Conservation (phyloP, 352 stramenopile genomes). For the Phytophthora foliorum region DNA sequence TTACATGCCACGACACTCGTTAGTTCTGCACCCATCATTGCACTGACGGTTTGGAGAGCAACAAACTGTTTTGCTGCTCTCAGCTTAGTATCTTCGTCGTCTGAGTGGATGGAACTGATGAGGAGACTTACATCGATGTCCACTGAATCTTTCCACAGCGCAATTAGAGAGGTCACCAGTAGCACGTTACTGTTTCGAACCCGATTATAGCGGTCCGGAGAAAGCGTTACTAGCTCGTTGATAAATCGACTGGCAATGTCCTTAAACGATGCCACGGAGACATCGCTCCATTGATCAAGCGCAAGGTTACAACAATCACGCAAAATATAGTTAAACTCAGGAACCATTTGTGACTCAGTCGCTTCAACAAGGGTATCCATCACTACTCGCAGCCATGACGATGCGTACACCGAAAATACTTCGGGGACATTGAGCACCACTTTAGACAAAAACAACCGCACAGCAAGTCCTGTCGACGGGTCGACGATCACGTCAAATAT, state of each 20-base stretch:
- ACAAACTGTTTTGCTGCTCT: slow-evolving; percentile 57
- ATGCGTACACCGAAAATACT: slow-evolving; percentile 63
- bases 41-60: slow-evolving; percentile 72
- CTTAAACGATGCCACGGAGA: slow-evolving; percentile 27
- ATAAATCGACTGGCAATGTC: slow-evolving; percentile 57
- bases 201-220: slow-evolving; percentile 55
- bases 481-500: slow-evolving; percentile 63
- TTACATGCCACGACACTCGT: slow-evolving; percentile 38
- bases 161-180: slow-evolving; percentile 63
- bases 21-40: slow-evolving; percentile 53
- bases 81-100: slow-evolving; percentile 49
- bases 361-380: slow-evolving; percentile 65
- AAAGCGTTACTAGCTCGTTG: slow-evolving; percentile 66
- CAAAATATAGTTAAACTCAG: slow-evolving; percentile 83
- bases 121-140: slow-evolving; percentile 53
- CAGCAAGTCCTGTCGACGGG: slow-evolving; percentile 51
- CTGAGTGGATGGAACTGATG: slow-evolving; percentile 44
- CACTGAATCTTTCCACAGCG: slow-evolving; percentile 61
- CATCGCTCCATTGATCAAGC: slow-evolving; percentile 60
- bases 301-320: slow-evolving; percentile 77
- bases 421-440: slow-evolving; percentile 73
- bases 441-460: slow-evolving; percentile 79
- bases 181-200: slow-evolving; percentile 80
- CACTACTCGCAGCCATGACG: slow-evolving; percentile 63
- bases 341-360: slow-evolving; percentile 33